phyloP scores from a whole-genome alignment of 495 filamentous ascomycete species.

The Tuber microsphaerosporum region DNA sequence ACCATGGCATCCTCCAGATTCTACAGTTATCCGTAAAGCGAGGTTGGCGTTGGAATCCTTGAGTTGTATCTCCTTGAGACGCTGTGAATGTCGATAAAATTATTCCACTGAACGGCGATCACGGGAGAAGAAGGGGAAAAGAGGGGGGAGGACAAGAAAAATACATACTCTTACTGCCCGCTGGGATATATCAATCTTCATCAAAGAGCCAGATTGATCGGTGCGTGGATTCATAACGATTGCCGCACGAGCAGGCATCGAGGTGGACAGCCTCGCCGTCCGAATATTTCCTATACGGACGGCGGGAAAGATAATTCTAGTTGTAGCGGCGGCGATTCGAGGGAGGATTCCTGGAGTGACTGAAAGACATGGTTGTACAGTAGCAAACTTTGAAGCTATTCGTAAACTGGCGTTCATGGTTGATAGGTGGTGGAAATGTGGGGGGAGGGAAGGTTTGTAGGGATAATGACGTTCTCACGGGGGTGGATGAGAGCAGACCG shows the following conservation, averaged over 20 bases:
- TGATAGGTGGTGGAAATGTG: not conserved
- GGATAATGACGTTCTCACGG: not conserved
- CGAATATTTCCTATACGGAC: not conserved
- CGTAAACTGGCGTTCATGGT: not conserved
- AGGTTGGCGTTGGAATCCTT: slow-evolving; percentile 74
- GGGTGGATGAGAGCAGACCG: not conserved
- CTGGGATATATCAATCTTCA: slow-evolving; percentile 71
- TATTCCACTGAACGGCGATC: not conserved
- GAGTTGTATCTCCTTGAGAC: slow-evolving; percentile 62
- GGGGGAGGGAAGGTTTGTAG: not conserved
- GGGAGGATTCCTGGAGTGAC: not conserved
- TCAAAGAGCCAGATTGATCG: slow-evolving; percentile 72
- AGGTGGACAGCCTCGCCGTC: slow-evolving; percentile 13
- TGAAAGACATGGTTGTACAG: not conserved
- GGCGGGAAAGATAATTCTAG: not conserved
- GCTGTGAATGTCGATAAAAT: slow-evolving; percentile 43
- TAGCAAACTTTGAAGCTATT: not conserved
- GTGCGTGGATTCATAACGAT: slow-evolving; percentile 57
- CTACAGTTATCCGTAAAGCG: slow-evolving; percentile 80
- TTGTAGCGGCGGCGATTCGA: not conserved
- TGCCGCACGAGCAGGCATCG: not conserved
- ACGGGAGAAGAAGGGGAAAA: not conserved
- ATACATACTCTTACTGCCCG: slow-evolving; percentile 67
- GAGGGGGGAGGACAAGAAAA: slow-evolving; percentile 2
- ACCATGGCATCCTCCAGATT: slow-evolving; percentile 89